Percentiles rank a stretch among this genome's conserved stretches.
phyloP scores from a whole-genome alignment of 768 basidiomycete species.

The Lentinula edodes region DNA sequence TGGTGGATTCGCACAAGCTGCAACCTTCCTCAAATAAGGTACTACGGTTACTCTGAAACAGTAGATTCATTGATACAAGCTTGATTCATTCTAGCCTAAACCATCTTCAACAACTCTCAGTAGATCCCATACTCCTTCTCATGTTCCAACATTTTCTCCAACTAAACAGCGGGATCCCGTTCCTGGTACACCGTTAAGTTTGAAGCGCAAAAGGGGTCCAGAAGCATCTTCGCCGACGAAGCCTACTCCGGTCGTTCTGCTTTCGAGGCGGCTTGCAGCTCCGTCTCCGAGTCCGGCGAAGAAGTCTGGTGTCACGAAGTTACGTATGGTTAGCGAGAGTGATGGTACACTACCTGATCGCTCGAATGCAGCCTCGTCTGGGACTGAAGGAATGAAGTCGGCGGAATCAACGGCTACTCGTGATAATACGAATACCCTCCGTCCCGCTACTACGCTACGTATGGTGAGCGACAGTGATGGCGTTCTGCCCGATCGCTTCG shows the following conservation, averaged over 20 bases:
- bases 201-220: conserved; percentile 39
- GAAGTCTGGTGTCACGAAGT: neutral
- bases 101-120: neutral
- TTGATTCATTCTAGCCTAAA: neutral
- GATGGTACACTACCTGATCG: neutral
- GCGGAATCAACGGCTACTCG: neutral
- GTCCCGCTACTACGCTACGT: neutral
- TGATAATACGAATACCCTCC: neutral
- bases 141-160: neutral
- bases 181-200: conserved; percentile 10
- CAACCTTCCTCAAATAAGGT: neutral
- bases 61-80: neutral
- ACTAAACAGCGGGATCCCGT: conserved; percentile 12
- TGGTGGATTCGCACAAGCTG: conserved; percentile 9
- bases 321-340: conserved; percentile 1
- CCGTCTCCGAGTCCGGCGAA: conserved; percentile 1
- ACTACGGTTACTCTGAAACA: neutral
- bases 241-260: conserved; percentile 6
- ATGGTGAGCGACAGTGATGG: neutral
- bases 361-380: neutral
- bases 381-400: neutral
- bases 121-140: neutral
- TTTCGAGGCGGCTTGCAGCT: neutral
- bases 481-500: neutral
- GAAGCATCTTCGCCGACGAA: conserved; percentile 17